These are phyloP conservation scores for Volvox africanus DNA, from an alignment of 139 green algal species.

Conservation along the genomic window DNA sequence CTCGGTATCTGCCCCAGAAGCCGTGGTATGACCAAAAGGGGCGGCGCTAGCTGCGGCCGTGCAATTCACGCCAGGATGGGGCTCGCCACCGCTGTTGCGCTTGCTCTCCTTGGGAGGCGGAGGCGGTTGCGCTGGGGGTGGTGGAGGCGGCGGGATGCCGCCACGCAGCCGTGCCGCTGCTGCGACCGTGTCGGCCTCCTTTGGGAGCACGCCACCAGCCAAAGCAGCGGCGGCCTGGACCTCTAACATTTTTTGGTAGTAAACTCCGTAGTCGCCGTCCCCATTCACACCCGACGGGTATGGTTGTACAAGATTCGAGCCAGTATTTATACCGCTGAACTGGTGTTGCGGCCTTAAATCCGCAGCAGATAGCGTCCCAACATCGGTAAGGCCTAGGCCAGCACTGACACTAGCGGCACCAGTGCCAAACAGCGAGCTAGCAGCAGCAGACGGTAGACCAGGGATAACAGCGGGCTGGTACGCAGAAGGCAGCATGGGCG, in stretches of 20 bases:
- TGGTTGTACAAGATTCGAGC: not conserved
- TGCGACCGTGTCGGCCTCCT: slow-evolving; percentile 14
- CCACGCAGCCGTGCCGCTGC: slow-evolving; percentile 5
- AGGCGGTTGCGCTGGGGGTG: not conserved
- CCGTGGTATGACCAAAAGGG: not conserved
- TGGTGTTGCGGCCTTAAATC: not conserved
- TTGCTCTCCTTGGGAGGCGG: slow-evolving; percentile 11
- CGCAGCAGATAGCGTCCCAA: slow-evolving; percentile 14
- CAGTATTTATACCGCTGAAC: not conserved
- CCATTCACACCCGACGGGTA: not conserved
- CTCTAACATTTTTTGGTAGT: slow-evolving; percentile 57
- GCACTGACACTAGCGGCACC: not conserved
- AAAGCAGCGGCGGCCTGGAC: slow-evolving; percentile 42
- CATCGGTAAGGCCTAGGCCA: not conserved
- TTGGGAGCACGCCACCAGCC: not conserved
- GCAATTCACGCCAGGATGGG: not conserved
- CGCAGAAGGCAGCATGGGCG: not conserved
- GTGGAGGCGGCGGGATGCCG: slow-evolving; percentile 27
- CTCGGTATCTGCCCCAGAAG: not conserved
- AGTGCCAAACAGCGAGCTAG: not conserved
- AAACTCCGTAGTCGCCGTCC: slow-evolving; percentile 42
- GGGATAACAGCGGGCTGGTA: not conserved
- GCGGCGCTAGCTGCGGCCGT: not conserved
- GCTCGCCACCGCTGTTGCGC: slow-evolving; percentile 13
- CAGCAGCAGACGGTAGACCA: not conserved